A percentile compares a stretch with the other conserved stretches of the same genome.
Evolutionary conservation across 495 filamentous ascomycete species (phyloP).

Genomic region (Usnea hakonensis): DNA sequence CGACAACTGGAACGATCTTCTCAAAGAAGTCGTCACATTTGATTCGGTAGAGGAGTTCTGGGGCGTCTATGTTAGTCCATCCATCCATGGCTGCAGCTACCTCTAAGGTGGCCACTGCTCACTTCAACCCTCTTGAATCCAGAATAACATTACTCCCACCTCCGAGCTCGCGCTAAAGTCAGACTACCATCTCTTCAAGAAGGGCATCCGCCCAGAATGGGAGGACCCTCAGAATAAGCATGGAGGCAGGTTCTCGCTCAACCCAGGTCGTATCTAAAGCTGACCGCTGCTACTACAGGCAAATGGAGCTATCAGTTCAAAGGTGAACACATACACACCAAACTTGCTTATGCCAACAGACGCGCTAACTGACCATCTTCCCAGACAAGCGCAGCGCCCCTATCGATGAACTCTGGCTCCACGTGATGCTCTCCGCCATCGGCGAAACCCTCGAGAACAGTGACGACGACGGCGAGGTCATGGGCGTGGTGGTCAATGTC

Average conservation of each 20-base stretch:
- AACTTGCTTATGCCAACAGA: not conserved
- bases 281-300: not conserved
- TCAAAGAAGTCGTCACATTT: constrained; percentile 98
- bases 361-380: not conserved
- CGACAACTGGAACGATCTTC: constrained; percentile 95
- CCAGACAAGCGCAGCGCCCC: constrained; percentile 76
- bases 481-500: constrained; percentile 99
- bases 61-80: constrained; percentile 84
- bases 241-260: constrained; percentile 48
- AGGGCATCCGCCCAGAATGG: constrained; percentile 94
- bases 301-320: constrained; percentile 98
- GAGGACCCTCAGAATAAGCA: constrained; percentile 98
- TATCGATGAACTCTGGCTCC: constrained; percentile 94
- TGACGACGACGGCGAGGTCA: constrained; percentile 85
- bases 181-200: constrained; percentile 99
- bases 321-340: not conserved
- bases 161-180: constrained; percentile 95
- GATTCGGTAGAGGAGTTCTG: constrained; percentile 99
- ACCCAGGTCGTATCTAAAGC: not conserved
- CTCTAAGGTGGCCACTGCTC: not conserved
- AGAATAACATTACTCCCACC: constrained; percentile 98
- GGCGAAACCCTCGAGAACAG: constrained; percentile 95
- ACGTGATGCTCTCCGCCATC: constrained; percentile 92
- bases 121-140: constrained; percentile 1
- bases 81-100: not conserved